A percentile compares a stretch with the other conserved stretches of the same genome.
Conservation (phyloP, 1,139 yeast species). For the Kodamaea sp. region DNA sequence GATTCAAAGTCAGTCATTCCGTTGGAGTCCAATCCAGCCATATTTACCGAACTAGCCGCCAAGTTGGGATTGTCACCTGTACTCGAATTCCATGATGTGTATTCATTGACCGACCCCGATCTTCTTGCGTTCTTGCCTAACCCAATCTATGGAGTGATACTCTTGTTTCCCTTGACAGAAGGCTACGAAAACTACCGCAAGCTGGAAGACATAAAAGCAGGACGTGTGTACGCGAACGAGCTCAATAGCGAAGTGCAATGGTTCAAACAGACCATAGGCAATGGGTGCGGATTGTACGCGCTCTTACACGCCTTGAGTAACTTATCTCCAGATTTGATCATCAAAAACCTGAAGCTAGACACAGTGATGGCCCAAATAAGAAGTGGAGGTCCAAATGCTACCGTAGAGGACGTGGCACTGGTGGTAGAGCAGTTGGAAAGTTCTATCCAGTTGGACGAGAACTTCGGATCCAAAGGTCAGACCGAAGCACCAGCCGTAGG, state of each 20-base stretch:
- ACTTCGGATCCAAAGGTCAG: slow-evolving; percentile 68
- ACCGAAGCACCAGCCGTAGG: slow-evolving; percentile 78
- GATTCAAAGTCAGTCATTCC: slow-evolving; percentile 59
- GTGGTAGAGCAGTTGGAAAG: slow-evolving; percentile 57
- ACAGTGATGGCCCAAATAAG: slow-evolving; percentile 19
- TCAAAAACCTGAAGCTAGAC: slow-evolving; percentile 34
- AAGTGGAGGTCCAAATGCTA: slow-evolving; percentile 1
- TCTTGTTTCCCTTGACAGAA: slow-evolving; percentile 78
- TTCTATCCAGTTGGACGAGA: slow-evolving; percentile 48
- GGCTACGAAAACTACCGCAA: slow-evolving; percentile 55
- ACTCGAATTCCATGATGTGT: slow-evolving; percentile 75
- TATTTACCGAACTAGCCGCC: slow-evolving; percentile 71
- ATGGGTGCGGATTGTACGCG: slow-evolving; percentile 94
- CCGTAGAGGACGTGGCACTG: slow-evolving; percentile 31
- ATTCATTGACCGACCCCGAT: slow-evolving; percentile 79
- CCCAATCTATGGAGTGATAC: slow-evolving; percentile 72
- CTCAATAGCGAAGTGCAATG: slow-evolving; percentile 44
- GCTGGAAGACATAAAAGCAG: slow-evolving; percentile 28
- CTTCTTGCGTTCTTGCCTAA: slow-evolving; percentile 76
- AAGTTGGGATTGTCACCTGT: slow-evolving; percentile 66
- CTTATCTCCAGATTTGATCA: slow-evolving; percentile 49
- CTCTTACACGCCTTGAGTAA: slow-evolving; percentile 75
- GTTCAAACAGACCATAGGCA: slow-evolving; percentile 82
- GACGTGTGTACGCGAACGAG: slow-evolving; percentile 17
- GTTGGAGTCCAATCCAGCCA: slow-evolving; percentile 85